phyloP scores from a whole-genome alignment of 2,329 filamentous ascomycete genomes.

The Pseudogymnoascus sp. region DNA sequence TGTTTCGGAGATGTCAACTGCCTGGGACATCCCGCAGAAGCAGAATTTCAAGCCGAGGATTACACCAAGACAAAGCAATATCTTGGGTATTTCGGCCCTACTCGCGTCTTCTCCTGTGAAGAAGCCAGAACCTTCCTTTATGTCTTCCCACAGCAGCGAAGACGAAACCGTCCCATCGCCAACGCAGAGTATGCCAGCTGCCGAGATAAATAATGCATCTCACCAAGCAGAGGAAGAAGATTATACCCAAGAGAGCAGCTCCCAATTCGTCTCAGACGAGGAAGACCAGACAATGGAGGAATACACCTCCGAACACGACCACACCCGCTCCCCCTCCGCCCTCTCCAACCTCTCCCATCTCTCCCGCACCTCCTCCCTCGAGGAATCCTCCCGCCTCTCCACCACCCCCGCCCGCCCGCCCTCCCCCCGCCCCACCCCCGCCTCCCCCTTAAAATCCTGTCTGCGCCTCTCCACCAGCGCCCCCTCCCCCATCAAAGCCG shows the following conservation, averaged over 20 bases:
- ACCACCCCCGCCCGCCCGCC: neutral
- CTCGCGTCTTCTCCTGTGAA: conserved; percentile 22
- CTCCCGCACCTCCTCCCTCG: neutral
- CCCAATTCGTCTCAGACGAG: neutral
- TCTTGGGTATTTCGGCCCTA: conserved; percentile 22
- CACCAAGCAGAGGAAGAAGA: neutral
- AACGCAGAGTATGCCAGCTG: neutral
- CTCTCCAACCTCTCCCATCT: neutral
- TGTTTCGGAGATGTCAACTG: neutral
- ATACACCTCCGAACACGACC: neutral
- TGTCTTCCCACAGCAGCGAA: neutral
- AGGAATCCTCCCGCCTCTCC: neutral
- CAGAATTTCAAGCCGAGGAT: conserved; percentile 23
- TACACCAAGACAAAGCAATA: conserved; percentile 15
- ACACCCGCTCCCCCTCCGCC: neutral
- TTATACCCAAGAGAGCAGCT: neutral
- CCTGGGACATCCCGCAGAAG: conserved; percentile 25
- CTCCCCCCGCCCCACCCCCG: neutral
- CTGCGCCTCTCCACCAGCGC: neutral
- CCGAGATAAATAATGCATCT: neutral
- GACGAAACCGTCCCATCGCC: neutral
- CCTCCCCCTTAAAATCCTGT: neutral
- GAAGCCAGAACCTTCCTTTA: neutral
- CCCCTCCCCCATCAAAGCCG: neutral
- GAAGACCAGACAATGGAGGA: neutral